Conservation (phyloP, 2,329 filamentous ascomycete species). For the Colletotrichum sp. region DNA sequence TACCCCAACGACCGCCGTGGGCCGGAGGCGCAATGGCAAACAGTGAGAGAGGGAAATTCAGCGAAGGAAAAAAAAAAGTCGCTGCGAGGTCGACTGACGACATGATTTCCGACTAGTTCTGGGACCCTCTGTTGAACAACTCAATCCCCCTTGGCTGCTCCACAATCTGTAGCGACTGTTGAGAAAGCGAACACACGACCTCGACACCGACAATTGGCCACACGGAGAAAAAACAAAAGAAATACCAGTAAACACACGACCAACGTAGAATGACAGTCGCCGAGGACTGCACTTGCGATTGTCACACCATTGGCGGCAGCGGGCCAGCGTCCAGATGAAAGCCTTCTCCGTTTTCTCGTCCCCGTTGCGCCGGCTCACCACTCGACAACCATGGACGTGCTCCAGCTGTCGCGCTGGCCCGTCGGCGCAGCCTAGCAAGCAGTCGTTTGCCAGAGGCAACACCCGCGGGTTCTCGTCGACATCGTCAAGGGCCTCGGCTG, state of each 20-base stretch:
- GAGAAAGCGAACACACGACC: neutral
- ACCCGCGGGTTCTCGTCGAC: slow-evolving; percentile 34
- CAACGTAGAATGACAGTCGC: slow-evolving; percentile 17
- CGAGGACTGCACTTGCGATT: neutral
- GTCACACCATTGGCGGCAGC: slow-evolving; percentile 13
- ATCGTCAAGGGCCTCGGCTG: slow-evolving; percentile 4
- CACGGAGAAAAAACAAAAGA: neutral
- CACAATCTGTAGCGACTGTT: slow-evolving; percentile 13
- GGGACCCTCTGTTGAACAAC: neutral
- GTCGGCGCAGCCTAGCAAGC: slow-evolving; percentile 31
- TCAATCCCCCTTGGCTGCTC: slow-evolving; percentile 14
- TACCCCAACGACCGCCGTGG: neutral
- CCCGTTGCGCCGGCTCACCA: slow-evolving; percentile 41
- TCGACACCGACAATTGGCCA: neutral
- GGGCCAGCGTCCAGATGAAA: slow-evolving; percentile 42
- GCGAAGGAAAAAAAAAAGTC: slow-evolving; percentile 13
- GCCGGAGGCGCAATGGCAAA: slow-evolving; percentile 3
- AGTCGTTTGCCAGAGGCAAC: slow-evolving; percentile 19
- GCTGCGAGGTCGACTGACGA: slow-evolving; percentile 14
- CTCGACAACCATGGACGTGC: slow-evolving; percentile 50
- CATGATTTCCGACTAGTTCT: slow-evolving; percentile 5
- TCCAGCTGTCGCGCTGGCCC: slow-evolving; percentile 42
- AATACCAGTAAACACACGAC: neutral
- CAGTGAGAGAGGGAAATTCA: neutral
- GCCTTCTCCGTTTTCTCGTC: slow-evolving; percentile 38